Evolutionary conservation across 805 yeast species (phyloP), one percentile per base, ranked within the genome.

Genomic region (Candida nanaspora): DNA sequence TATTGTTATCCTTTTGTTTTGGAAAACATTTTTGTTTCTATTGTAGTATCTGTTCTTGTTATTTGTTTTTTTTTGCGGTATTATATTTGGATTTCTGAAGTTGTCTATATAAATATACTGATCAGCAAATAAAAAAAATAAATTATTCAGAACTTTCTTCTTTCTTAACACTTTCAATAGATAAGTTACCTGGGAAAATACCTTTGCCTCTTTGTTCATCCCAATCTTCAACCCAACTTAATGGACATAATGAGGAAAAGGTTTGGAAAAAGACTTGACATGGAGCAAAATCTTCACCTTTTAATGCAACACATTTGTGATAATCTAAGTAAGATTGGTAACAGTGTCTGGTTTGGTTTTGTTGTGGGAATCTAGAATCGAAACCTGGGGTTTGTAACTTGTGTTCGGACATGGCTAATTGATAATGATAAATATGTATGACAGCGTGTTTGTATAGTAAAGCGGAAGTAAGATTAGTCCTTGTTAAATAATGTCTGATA

Each of bases 261-360:
- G 97, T 86, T 68, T 78, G 83, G 80, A 78, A 86, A 74, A 93
- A 93, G 56, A 86, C 89, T 70, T 88, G 77, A 70, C 98, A 93
- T 61, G 98, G 98, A 57, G 89, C 95, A 62, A 93, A 93, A 47
- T 89, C 98, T 71, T 91, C 97, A 62, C 98, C 98, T 73, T 91
- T 91, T 52, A 89, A 87, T 59, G 81, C 84, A 63, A 93, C 79
- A 75, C 98, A 93, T 69, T 88, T 89, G 82, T 85, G 93, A 80
- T 91, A 93, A 70, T 93, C 98, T 59, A 93, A 87, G 73, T 91
- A 93, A 55, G 91, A 77, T 74, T 91, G 97, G 81, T 91, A 94
- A 76, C 98, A 93, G 76, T 91, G 96, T 73, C 84, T 88, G 59
- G 97, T 86, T 72, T 91, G 98, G 80, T 91, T 91, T 68, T 81